Percentiles rank a stretch among this genome's conserved stretches.
phyloP scores from a whole-genome alignment of 2,329 filamentous ascomycete species.

The Lecanicillium sp. region DNA sequence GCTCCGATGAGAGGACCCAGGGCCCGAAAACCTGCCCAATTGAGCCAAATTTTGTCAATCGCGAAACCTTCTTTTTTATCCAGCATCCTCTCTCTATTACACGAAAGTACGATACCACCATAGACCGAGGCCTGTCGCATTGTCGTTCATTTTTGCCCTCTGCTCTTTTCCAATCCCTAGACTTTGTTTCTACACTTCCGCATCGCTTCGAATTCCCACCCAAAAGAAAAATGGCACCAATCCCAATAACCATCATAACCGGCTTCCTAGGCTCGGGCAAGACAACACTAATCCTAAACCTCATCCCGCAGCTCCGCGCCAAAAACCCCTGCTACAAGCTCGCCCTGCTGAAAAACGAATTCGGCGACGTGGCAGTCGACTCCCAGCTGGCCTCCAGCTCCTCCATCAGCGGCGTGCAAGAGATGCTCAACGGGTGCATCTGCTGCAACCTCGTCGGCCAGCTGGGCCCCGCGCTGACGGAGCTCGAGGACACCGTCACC shows the following conservation, averaged over 20 bases:
- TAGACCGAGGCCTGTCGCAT: too few species aligned
- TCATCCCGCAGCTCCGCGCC: conserved; percentile 81
- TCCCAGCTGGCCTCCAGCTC: conserved; percentile 78
- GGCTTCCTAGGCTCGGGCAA: conserved; percentile 95
- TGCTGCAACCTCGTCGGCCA: conserved; percentile 98
- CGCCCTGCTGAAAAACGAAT: conserved; percentile 95
- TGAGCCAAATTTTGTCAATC: too few species aligned
- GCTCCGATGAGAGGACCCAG: background rate
- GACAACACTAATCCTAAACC: conserved; percentile 89
- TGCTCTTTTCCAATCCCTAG: background rate
- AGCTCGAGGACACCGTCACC: conserved; percentile 49
- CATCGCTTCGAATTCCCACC: too few species aligned
- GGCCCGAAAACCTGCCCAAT: too few species aligned
- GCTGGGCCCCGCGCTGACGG: conserved; percentile 68
- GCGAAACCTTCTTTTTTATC: too few species aligned
- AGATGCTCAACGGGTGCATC: conserved; percentile 94
- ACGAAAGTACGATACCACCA: too few species aligned
- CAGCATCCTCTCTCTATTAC: too few species aligned
- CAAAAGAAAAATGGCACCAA: conserved; percentile 47
- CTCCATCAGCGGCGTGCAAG: conserved; percentile 81
- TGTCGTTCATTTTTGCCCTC: background rate
- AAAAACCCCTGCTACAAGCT: conserved; percentile 69
- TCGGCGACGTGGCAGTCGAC: conserved; percentile 89
- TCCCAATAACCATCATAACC: conserved; percentile 89
- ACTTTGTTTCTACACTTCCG: background rate